phyloP scores from a whole-genome alignment of 768 basidiomycete species.

The Russula virescens region DNA sequence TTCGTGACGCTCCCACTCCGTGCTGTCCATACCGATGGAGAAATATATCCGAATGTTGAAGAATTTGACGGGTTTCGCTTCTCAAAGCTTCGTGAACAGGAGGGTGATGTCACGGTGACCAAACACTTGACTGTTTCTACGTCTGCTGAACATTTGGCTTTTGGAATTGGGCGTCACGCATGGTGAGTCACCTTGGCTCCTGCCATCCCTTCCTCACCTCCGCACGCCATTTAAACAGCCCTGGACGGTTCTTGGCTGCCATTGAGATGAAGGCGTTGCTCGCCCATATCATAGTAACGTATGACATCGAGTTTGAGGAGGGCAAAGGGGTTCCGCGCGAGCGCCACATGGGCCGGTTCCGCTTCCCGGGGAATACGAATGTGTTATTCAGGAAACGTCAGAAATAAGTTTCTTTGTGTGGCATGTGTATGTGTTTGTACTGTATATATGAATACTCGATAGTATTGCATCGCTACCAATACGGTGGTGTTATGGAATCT shows the following conservation, averaged over 20 bases:
- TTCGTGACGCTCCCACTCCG: constrained; percentile 25
- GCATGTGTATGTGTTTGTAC: no score
- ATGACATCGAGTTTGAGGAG: constrained; percentile 26
- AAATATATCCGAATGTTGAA: constrained; percentile 24
- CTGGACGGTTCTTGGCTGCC: constrained; percentile 28
- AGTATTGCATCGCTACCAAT: no score
- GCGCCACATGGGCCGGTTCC: not conserved
- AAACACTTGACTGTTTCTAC: constrained; percentile 34
- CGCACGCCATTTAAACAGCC: constrained; percentile 27
- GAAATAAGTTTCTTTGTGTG: not conserved
- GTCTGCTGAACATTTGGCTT: constrained; percentile 30
- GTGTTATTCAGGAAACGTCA: constrained; percentile 26
- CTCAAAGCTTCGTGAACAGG: constrained; percentile 31
- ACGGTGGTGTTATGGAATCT: no score
- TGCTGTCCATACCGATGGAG: constrained; percentile 30
- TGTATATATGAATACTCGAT: no score
- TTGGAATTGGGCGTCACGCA: constrained; percentile 29
- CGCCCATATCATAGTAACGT: constrained; percentile 25
- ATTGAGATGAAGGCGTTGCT: constrained; percentile 27
- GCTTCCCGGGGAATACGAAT: constrained; percentile 10
- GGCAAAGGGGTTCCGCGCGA: constrained; percentile 11
- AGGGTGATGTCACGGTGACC: constrained; percentile 26
- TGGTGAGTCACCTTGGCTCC: constrained; percentile 22
- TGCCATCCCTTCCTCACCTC: not conserved
- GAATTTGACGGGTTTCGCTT: constrained; percentile 42